Evolutionary conservation across 148 eudicot genomes (phyloP), one percentile per base, ranked within the genome.

Genomic region (Bassia scoparia): DNA sequence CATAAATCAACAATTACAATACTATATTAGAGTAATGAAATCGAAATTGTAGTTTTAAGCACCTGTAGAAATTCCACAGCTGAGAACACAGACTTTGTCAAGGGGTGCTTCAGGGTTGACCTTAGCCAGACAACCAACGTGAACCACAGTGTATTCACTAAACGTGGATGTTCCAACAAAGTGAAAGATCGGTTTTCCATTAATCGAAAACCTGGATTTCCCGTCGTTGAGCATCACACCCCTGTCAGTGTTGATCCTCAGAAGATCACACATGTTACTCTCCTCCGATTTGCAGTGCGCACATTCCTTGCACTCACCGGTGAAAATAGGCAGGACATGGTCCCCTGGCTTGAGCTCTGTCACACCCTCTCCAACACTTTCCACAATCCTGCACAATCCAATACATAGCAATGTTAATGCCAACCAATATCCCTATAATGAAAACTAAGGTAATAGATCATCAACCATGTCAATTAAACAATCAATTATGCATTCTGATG

Each of bases 331-430:
- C 31, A 89, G 86, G 24, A 89, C 94, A 61, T 87, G 87, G 71
- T 89, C 94, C 31, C 94, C 94, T 6, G 87, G 87, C 52, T 80
- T 69, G 4, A 89, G 73, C 0, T 87, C 94, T 2, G 91, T 86
- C 72, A 90, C 92, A 8, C 96, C 96, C 67, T 90, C 96, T 46
- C 96, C 96, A 26, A 88, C 84, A 44, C 92, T 88, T 79, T 88
- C 96, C 69, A 90, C 92, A 70, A 90, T 82, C 68, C 96, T 90
- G 68, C 26, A 52, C 56, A 27, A 14, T 33, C 46, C 73, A 21
- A 35, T 27, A 34, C 34, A 70, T n/a, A 70, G 41, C 18, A 11
- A 41, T 29, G 6, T 70, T 7, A 41, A 3, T 26, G 33, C 61
- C 27, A n/a, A 2, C 52, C 27, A 26, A 44, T 55, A 54, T 52